phyloP scores from a whole-genome alignment of 768 basidiomycete genomes.

The Mycena capillaripes region DNA sequence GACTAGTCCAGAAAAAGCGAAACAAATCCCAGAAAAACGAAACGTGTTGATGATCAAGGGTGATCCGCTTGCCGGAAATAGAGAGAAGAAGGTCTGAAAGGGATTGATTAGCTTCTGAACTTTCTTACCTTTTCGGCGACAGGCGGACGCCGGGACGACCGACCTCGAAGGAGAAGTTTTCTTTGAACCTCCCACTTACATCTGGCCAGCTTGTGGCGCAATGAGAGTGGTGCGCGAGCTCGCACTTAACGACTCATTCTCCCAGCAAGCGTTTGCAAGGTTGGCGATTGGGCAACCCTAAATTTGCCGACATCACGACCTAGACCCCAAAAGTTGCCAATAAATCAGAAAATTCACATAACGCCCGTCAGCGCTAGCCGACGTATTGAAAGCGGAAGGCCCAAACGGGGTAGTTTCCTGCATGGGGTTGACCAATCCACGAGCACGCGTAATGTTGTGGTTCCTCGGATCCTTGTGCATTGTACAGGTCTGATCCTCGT shows the following conservation, averaged over 20 bases:
- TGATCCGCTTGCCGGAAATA: background rate
- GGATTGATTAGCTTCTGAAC: background rate
- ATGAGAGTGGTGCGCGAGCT: background rate
- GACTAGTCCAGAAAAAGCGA: background rate
- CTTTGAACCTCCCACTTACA: too few relatives aligned
- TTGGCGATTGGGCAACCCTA: conserved; percentile 21
- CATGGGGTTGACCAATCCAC: conserved; percentile 1
- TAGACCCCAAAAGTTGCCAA: background rate
- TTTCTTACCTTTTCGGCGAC: background rate
- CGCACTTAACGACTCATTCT: background rate
- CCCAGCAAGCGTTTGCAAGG: background rate
- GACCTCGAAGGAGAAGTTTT: background rate
- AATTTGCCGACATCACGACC: conserved; percentile 2
- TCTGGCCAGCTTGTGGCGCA: too few relatives aligned
- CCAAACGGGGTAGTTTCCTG: conserved; percentile 23
- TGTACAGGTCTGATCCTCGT: too few relatives aligned
- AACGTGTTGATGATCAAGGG: background rate
- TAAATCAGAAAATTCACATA: too few relatives aligned
- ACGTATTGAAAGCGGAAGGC: background rate
- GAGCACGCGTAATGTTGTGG: background rate
- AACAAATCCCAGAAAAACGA: background rate
- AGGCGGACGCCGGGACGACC: background rate
- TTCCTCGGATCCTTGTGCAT: too few relatives aligned
- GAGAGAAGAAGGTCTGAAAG: too few relatives aligned
- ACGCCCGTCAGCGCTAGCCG: background rate